These are phyloP conservation scores for Coniochaeta sp. DNA, from an alignment of 2,329 filamentous ascomycete genomes.

Conservation along the genomic window DNA sequence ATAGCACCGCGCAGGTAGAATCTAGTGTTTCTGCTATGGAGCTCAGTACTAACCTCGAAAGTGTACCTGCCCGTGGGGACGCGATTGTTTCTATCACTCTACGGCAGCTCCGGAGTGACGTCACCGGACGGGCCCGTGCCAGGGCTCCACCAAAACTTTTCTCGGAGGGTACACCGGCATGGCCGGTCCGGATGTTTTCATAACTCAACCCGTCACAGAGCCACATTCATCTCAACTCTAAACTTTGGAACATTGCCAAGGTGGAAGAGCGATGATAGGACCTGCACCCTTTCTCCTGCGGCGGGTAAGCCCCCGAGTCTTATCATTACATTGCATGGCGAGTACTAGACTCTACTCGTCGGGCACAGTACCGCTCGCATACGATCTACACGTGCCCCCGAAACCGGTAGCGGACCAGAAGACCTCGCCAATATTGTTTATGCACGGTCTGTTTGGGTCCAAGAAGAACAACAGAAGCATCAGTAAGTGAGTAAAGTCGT, in stretches of 20 bases:
- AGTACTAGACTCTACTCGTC: neutral
- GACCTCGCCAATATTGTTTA: constrained; percentile 66
- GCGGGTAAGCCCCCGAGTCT: neutral
- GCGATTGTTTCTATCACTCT: too few relatives aligned
- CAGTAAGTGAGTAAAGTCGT: constrained; percentile 65
- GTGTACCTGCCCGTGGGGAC: too few relatives aligned
- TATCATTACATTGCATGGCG: neutral
- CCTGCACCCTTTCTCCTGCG: neutral
- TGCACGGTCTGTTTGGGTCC: constrained; percentile 90
- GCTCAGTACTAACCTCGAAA: too few relatives aligned
- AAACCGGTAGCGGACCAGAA: constrained; percentile 33
- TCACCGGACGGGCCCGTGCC: neutral
- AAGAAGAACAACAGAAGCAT: constrained; percentile 93
- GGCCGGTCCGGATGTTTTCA: neutral
- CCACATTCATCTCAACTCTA: neutral
- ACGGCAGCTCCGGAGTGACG: neutral
- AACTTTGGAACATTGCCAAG: neutral
- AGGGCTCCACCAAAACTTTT: neutral
- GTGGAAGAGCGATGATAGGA: neutral
- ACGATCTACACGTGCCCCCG: constrained; percentile 58
- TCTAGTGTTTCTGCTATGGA: too few relatives aligned
- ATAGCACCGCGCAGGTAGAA: too few relatives aligned
- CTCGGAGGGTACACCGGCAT: neutral
- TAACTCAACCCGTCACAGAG: neutral
- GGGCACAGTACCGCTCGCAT: constrained; percentile 39